Evolutionary conservation across 2,329 filamentous ascomycete genomes (phyloP).

Genomic region (Fusarium decemcellulare): DNA sequence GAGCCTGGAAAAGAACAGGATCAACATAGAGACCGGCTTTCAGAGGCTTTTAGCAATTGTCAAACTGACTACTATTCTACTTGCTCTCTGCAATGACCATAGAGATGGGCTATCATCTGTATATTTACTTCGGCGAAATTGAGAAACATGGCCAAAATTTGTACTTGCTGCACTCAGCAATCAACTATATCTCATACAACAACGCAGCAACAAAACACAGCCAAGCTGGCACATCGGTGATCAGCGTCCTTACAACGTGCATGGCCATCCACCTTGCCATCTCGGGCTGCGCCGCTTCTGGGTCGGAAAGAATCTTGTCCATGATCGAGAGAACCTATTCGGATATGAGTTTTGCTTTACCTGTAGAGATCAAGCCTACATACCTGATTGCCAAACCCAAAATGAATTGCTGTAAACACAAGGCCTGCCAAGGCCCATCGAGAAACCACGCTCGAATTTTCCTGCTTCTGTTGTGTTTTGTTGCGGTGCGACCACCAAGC

Average conservation of each 20-base stretch:
- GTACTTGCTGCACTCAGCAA: too few relatives aligned
- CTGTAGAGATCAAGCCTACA: neutral
- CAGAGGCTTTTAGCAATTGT: too few relatives aligned
- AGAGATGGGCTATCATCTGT: too few relatives aligned
- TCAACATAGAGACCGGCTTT: too few relatives aligned
- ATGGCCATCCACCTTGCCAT: conserved; percentile 6
- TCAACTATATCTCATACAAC: neutral
- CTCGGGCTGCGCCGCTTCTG: conserved; percentile 2
- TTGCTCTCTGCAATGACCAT: too few relatives aligned
- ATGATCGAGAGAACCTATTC: neutral
- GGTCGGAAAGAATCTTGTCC: conserved; percentile 6
- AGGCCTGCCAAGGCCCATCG: neutral
- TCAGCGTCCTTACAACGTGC: conserved; percentile 2
- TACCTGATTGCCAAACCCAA: conserved; percentile 5
- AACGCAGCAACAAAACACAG: neutral
- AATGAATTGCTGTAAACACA: neutral
- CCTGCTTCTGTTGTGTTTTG: neutral
- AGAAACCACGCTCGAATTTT: neutral
- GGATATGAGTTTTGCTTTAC: too few relatives aligned
- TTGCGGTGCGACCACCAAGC: neutral
- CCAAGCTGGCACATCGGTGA: conserved; percentile 5
- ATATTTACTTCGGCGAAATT: too few relatives aligned
- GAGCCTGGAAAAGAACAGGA: too few relatives aligned
- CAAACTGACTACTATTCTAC: too few relatives aligned
- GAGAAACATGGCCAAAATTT: too few relatives aligned